Evolutionary conservation across 805 yeast genomes (phyloP).

Genomic region (Lachancea waltii): DNA sequence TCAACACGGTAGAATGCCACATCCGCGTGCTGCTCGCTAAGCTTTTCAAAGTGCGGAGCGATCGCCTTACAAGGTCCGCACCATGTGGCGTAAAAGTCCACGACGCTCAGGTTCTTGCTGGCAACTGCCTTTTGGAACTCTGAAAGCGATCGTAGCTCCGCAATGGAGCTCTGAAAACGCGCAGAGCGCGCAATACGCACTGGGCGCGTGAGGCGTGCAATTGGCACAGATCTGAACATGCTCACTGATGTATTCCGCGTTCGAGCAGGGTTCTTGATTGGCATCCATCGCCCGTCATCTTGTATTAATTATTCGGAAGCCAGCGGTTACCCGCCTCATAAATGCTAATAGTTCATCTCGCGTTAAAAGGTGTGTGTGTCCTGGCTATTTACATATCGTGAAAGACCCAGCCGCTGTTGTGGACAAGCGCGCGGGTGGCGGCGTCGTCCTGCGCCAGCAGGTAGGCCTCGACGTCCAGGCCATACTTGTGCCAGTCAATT

Average conservation of each 20-base stretch:
- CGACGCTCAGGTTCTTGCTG: constrained; percentile 40
- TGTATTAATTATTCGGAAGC: too few species aligned
- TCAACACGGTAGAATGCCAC: constrained; percentile 65
- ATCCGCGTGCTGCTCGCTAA: constrained; percentile 32
- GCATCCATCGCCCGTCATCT: too few species aligned
- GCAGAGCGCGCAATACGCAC: too few species aligned
- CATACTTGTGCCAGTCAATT: constrained; percentile 25
- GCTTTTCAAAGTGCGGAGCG: constrained; percentile 47
- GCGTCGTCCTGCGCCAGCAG: constrained; percentile 5
- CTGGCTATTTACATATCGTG: constrained; percentile 10
- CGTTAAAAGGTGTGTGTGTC: constrained; percentile 5
- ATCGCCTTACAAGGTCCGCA: constrained; percentile 77
- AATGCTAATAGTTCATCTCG: too few species aligned
- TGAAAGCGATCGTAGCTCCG: constrained; percentile 30
- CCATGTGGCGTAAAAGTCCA: constrained; percentile 70
- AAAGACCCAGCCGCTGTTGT: constrained; percentile 12
- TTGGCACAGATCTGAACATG: constrained; percentile 7
- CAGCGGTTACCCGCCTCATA: too few species aligned
- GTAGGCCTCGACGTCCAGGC: constrained; percentile 23
- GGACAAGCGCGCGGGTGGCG: constrained; percentile 6
- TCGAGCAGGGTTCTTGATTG: too few species aligned
- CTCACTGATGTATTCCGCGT: background rate
- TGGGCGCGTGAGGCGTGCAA: too few species aligned
- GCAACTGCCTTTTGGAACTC: constrained; percentile 35
- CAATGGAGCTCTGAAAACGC: constrained; percentile 21